Evolutionary conservation across 2,329 filamentous ascomycete species (phyloP).

Genomic region (Ceratocystis alfenasii): DNA sequence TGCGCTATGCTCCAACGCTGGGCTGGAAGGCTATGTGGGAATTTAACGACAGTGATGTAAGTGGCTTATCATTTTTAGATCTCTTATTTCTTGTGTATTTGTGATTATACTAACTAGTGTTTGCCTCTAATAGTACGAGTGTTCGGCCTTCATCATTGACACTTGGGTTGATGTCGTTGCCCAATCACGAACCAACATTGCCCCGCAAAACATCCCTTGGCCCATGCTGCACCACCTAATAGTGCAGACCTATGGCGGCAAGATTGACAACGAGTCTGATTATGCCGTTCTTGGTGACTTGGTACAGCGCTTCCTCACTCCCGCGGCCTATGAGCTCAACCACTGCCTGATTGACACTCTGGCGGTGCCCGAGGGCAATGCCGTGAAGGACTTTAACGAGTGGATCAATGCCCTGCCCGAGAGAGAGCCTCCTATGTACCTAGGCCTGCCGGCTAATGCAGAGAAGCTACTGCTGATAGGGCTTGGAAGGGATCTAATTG

Average conservation of each 20-base stretch:
- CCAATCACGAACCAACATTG: constrained; percentile 79
- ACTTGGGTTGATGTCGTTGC: constrained; percentile 80
- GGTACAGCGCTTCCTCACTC: constrained; percentile 68
- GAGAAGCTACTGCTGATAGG: constrained; percentile 90
- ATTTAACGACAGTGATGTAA: constrained; percentile 97
- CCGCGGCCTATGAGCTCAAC: constrained; percentile 80
- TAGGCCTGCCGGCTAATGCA: constrained; percentile 86
- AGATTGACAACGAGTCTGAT: constrained; percentile 85
- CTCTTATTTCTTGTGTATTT: neutral
- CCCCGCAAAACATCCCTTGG: constrained; percentile 90
- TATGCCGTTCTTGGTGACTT: constrained; percentile 61
- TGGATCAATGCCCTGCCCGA: constrained; percentile 92
- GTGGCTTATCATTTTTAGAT: constrained; percentile 31
- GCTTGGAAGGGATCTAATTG: constrained; percentile 72
- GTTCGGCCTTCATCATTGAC: constrained; percentile 89
- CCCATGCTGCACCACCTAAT: constrained; percentile 85
- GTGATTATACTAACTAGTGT: neutral
- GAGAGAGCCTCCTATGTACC: constrained; percentile 87
- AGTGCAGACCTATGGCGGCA: constrained; percentile 92
- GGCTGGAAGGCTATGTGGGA: constrained; percentile 99
- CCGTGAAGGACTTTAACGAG: constrained; percentile 69
- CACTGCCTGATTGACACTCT: constrained; percentile 76
- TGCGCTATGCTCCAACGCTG: constrained; percentile 84
- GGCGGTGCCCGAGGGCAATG: constrained; percentile 66
- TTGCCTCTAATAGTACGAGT: constrained; percentile 59